phyloP scores from a whole-genome alignment of 2,329 filamentous ascomycete genomes.

The Aspergillus proliferans region DNA sequence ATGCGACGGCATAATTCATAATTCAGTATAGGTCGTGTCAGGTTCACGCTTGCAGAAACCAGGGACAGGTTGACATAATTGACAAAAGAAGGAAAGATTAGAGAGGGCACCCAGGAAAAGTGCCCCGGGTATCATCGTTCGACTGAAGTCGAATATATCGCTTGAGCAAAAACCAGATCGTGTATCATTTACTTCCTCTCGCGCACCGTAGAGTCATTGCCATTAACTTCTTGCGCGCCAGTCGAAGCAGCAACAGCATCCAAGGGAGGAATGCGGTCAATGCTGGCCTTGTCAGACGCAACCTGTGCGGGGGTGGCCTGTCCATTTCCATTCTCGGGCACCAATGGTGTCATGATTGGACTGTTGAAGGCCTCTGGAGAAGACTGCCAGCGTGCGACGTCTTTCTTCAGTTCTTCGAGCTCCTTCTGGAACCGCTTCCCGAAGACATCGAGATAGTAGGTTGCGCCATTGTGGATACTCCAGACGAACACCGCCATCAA shows the following conservation, averaged over 20 bases:
- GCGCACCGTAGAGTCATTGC: slow-evolving; percentile 12
- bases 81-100: too few species aligned
- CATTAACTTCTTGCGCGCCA: slow-evolving; percentile 13
- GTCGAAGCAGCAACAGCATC: slow-evolving; percentile 25
- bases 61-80: too few species aligned
- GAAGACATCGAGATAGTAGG: slow-evolving; percentile 97
- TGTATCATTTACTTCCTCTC: slow-evolving; percentile 17
- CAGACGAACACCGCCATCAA: slow-evolving; percentile 78
- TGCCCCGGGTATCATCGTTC: not conserved
- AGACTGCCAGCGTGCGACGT: slow-evolving; percentile 80
- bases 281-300: slow-evolving; percentile 19
- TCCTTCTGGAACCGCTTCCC: slow-evolving; percentile 96
- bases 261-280: slow-evolving; percentile 33
- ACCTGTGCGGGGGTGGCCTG: slow-evolving; percentile 9
- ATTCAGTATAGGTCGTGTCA: too few species aligned
- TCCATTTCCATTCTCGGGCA: slow-evolving; percentile 16
- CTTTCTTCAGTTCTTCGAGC: slow-evolving; percentile 77
- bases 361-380: slow-evolving; percentile 29
- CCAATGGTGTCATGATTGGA: slow-evolving; percentile 22
- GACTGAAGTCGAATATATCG: slow-evolving; percentile 6
- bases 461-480: slow-evolving; percentile 95
- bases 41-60: too few species aligned
- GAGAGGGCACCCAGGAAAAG: too few species aligned
- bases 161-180: not conserved
- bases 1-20: too few species aligned